These are phyloP conservation scores for Stentor roeselii DNA, from an alignment of 73 alveolate genomes.

Conservation along the genomic window DNA sequence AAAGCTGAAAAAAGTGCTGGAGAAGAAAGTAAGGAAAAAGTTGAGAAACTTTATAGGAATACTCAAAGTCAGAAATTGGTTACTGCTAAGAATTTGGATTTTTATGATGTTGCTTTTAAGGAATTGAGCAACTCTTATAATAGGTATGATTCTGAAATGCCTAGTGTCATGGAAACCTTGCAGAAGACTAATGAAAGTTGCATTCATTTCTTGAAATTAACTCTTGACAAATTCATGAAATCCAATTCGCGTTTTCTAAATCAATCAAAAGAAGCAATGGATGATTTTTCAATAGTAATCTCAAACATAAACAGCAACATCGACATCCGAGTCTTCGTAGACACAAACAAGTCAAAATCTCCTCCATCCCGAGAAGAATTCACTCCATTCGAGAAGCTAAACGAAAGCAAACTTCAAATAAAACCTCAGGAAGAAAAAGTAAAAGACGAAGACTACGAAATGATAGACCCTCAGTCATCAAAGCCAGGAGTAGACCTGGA, in stretches of 20 bases:
- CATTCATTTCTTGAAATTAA: slow-evolving; percentile 14
- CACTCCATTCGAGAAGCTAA: neutral
- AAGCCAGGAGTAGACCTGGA: neutral
- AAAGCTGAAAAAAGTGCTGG: neutral
- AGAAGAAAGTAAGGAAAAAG: slow-evolving; percentile 9
- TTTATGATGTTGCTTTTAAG: neutral
- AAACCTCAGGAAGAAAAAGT: neutral
- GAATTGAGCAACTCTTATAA: neutral
- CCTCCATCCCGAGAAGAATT: neutral
- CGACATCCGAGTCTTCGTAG: slow-evolving; percentile 5
- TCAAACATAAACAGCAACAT: neutral
- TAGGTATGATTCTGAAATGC: slow-evolving; percentile 10
- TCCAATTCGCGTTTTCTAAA: neutral
- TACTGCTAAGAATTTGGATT: neutral
- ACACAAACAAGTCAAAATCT: neutral
- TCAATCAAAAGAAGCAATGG: neutral
- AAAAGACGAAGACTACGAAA: neutral
- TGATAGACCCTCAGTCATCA: neutral
- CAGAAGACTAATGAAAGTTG: slow-evolving; percentile 14
- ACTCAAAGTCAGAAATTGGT: neutral
- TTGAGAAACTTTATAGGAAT: neutral
- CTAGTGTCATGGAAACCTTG: neutral
- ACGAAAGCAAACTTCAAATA: neutral
- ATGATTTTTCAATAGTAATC: neutral
- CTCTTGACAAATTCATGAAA: neutral